Evolutionary conservation across 108 stramenopile species (phyloP).

Genomic region (Nannochloropsis salina): DNA sequence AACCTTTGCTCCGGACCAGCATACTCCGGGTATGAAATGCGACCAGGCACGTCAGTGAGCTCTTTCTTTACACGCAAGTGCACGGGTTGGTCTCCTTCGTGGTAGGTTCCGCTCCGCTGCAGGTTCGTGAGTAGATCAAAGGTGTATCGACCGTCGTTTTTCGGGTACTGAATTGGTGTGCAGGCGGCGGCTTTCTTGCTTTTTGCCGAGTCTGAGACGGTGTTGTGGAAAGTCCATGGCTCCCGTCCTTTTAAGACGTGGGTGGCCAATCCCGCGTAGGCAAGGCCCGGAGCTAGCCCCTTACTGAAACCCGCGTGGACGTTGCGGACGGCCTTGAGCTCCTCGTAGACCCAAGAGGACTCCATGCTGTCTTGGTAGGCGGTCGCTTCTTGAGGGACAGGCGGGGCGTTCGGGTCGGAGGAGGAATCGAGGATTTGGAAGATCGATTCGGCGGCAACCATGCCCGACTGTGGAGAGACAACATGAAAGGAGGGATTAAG

Average conservation of each 20-base stretch:
- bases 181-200: conserved; percentile 64
- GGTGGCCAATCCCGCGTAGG: conserved; percentile 73
- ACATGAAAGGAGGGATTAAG: background rate
- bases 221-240: conserved; percentile 83
- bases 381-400: background rate
- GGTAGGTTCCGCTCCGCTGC: conserved; percentile 84
- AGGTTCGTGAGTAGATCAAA: conserved; percentile 95
- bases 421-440: conserved; percentile 64
- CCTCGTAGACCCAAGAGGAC: conserved; percentile 85
- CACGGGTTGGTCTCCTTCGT: conserved; percentile 95
- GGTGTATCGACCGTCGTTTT: conserved; percentile 85
- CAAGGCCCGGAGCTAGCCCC: conserved; percentile 79
- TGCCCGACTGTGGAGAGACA: conserved; percentile 34
- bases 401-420: background rate
- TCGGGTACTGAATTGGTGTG: conserved; percentile 74
- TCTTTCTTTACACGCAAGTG: conserved; percentile 84
- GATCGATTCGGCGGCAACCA: conserved; percentile 77
- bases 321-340: conserved; percentile 88
- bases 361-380: conserved; percentile 58
- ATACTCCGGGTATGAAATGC: conserved; percentile 70
- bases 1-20: conserved; percentile 93
- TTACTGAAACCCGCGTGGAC: conserved; percentile 89
- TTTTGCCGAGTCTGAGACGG: conserved; percentile 43
- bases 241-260: conserved; percentile 82
- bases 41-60: conserved; percentile 58